Conservation (phyloP, 176 grass and related monocot genomes). For the Themeda triandra region DNA sequence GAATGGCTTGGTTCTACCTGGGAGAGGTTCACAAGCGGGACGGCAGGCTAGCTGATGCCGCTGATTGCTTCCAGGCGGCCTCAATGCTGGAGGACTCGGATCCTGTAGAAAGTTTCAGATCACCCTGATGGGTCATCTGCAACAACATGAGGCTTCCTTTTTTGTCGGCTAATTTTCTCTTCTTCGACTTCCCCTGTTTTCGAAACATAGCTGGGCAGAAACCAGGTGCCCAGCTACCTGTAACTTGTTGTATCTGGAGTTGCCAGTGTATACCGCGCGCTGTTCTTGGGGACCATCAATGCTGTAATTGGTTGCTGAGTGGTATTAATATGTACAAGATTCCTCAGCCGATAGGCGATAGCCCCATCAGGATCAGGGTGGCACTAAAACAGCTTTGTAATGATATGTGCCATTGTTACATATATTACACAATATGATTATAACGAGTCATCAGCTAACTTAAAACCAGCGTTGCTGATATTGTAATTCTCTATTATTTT, state of each 20-base stretch:
- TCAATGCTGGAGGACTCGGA: conserved; percentile 82
- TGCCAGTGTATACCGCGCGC: not conserved
- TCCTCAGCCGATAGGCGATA: not conserved
- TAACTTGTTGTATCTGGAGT: conserved; percentile 21
- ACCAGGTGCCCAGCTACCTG: conserved; percentile 10
- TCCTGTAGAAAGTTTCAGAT: conserved; percentile 81
- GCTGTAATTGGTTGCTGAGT: conserved; percentile 32
- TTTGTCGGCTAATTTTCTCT: conserved; percentile 4
- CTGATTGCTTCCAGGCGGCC: conserved; percentile 90
- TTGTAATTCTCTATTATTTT: not conserved
- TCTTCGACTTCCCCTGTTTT: not conserved
- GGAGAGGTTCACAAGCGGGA: conserved; percentile 86
- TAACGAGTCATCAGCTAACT: not conserved
- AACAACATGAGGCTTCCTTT: conserved; percentile 27
- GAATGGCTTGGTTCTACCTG: conserved; percentile 84
- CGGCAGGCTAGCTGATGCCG: conserved; percentile 67
- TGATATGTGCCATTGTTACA: not conserved
- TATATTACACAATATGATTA: conserved; percentile 18
- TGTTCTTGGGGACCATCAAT: conserved; percentile 13
- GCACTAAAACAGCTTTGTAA: conserved; percentile 7
- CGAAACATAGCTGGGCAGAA: conserved; percentile 35
- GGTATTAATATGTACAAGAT: conserved; percentile 15
- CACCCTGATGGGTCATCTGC: conserved; percentile 35
- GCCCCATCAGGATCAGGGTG: not conserved
- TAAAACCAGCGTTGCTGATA: not conserved